phyloP scores from a whole-genome alignment of 495 filamentous ascomycete species.

The Aspergillus diversus region DNA sequence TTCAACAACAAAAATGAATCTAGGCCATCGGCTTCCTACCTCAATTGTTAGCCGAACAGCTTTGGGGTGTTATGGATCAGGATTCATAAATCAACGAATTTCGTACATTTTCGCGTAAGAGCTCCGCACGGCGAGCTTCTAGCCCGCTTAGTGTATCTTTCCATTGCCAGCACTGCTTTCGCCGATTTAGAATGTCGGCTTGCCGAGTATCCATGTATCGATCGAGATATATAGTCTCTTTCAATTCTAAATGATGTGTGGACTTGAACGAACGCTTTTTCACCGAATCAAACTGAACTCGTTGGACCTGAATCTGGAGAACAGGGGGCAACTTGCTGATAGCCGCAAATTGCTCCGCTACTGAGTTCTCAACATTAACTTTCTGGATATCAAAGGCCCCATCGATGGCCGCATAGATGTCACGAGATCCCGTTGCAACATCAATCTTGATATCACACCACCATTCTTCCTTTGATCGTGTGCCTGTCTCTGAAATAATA shows the following conservation, averaged over 20 bases:
- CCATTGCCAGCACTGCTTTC: constrained; percentile 73
- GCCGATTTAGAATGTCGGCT: constrained; percentile 59
- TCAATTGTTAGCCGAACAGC: constrained; percentile 3
- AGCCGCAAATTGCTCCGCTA: constrained; percentile 70
- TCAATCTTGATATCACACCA: constrained; percentile 68
- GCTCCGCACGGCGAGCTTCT: constrained; percentile 49
- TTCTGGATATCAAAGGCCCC: constrained; percentile 79
- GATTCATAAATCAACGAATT: background rate
- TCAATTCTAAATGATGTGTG: constrained; percentile 72
- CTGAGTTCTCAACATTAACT: constrained; percentile 64
- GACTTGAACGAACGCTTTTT: constrained; percentile 71
- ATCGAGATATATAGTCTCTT: constrained; percentile 82
- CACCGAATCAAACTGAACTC: constrained; percentile 69
- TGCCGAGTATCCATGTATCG: constrained; percentile 77
- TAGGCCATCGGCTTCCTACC: constrained; percentile 38
- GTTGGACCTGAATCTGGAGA: constrained; percentile 85
- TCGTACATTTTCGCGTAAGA: constrained; percentile 52
- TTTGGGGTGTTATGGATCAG: background rate
- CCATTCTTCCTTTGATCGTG: constrained; percentile 57
- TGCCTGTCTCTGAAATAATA: constrained; percentile 48
- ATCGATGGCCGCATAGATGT: constrained; percentile 84
- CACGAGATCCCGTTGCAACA: constrained; percentile 61
- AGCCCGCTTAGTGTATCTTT: constrained; percentile 64
- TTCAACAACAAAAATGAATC: constrained; percentile 39
- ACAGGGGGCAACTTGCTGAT: constrained; percentile 80